Evolutionary conservation across 495 filamentous ascomycete species (phyloP).

Genomic region (Schizothecium vesticola): DNA sequence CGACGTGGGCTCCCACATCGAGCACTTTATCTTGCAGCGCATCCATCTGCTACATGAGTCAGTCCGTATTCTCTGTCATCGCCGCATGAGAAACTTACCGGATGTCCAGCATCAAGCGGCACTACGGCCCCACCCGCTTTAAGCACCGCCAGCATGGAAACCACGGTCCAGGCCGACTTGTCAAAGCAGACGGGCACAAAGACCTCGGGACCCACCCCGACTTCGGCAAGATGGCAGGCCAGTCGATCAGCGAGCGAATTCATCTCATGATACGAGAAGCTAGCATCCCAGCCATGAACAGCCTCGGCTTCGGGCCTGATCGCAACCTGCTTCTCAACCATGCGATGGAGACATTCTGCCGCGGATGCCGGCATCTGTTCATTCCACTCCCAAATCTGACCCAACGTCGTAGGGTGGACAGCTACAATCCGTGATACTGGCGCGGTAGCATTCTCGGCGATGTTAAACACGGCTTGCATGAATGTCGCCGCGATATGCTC

Average conservation of each 20-base stretch:
- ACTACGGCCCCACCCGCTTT: slow-evolving; percentile 58
- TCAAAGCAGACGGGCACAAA: slow-evolving; percentile 52
- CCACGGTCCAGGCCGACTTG: slow-evolving; percentile 51
- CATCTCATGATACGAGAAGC: slow-evolving; percentile 46
- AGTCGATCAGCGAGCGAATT: slow-evolving; percentile 30
- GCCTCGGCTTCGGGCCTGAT: slow-evolving; percentile 27
- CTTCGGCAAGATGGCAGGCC: slow-evolving; percentile 32
- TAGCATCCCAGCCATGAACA: slow-evolving; percentile 46
- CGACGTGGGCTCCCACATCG: slow-evolving; percentile 19
- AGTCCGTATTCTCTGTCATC: too few relatives aligned
- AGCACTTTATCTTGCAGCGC: slow-evolving; percentile 34
- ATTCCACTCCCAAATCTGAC: slow-evolving; percentile 22
- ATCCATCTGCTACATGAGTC: slow-evolving; percentile 11
- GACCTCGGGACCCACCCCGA: slow-evolving; percentile 48
- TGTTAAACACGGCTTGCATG: slow-evolving; percentile 39
- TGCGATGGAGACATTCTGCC: slow-evolving; percentile 13
- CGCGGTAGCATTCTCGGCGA: slow-evolving; percentile 30
- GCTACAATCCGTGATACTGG: slow-evolving; percentile 9
- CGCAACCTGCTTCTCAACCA: slow-evolving; percentile 18
- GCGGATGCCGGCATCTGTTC: slow-evolving; percentile 15
- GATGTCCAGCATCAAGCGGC: slow-evolving; percentile 51
- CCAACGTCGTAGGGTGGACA: slow-evolving; percentile 10
- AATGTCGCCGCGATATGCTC: slow-evolving; percentile 48
- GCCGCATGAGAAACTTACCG: slow-evolving; percentile 16
- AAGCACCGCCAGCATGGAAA: slow-evolving; percentile 51